Conservation (phyloP, 148 eudicot species). For the Vaccinium corymbosum region DNA sequence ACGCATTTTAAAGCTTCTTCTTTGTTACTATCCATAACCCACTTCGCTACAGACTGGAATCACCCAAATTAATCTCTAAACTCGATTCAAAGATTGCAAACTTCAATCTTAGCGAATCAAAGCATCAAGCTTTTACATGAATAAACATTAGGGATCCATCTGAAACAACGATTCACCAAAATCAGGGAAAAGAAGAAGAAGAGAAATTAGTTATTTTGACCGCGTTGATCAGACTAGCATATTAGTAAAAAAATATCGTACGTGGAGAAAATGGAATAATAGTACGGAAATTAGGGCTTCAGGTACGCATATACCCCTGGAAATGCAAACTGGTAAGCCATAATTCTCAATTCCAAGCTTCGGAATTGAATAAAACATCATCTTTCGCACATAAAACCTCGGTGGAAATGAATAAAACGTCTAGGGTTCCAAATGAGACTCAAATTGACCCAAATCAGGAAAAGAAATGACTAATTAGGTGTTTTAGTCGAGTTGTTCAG, state of each 20-base stretch:
- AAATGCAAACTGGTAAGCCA: neutral
- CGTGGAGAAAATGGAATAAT: neutral
- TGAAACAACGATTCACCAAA: neutral
- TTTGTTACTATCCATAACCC: conserved; percentile 77
- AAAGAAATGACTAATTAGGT: neutral
- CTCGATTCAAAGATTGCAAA: conserved; percentile 4
- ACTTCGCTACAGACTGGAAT: conserved; percentile 10
- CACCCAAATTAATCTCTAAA: conserved; percentile 18
- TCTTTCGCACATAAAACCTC: neutral
- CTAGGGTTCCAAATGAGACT: neutral
- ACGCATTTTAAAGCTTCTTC: conserved; percentile 89
- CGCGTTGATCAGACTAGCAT: neutral
- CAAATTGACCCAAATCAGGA: neutral
- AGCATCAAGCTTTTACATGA: neutral
- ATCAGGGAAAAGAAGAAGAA: neutral
- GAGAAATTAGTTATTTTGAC: neutral
- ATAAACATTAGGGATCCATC: neutral
- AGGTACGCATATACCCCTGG: neutral
- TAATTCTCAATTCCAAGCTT: neutral
- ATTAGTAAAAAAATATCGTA: neutral
- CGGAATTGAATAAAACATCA: neutral
- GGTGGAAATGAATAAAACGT: neutral
- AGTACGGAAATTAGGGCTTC: neutral
- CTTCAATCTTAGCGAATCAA: conserved; percentile 2
- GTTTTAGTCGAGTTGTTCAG: neutral